A percentile compares a stretch with the other conserved stretches of the same genome.
phyloP scores from a whole-genome alignment of 495 filamentous ascomycete species.

The Lophiostoma macrostomum region DNA sequence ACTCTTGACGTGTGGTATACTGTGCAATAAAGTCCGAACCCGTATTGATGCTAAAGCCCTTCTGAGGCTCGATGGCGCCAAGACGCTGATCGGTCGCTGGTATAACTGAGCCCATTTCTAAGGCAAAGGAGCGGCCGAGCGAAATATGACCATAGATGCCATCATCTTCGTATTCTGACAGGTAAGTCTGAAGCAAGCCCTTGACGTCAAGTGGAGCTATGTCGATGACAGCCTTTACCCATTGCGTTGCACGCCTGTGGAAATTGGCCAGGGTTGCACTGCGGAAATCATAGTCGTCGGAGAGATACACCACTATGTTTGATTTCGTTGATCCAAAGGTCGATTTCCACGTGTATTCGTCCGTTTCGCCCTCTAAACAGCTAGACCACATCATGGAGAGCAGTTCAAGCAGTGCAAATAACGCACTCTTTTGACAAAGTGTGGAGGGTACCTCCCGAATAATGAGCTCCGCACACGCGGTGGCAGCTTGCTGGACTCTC shows the following conservation, averaged over 20 bases:
- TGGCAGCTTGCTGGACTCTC: conserved; percentile 80
- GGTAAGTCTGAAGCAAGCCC: conserved; percentile 83
- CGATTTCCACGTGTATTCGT: conserved; percentile 84
- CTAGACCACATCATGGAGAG: conserved; percentile 91
- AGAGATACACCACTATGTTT: conserved; percentile 78
- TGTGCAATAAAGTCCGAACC: conserved; percentile 95
- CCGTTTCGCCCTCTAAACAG: conserved; percentile 88
- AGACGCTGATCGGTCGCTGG: conserved; percentile 85
- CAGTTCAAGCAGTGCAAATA: conserved; percentile 89
- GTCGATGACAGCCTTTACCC: conserved; percentile 76
- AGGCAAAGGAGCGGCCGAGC: conserved; percentile 88
- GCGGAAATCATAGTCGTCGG: conserved; percentile 80
- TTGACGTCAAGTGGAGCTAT: conserved; percentile 93
- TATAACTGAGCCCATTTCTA: conserved; percentile 86
- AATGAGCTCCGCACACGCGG: conserved; percentile 76
- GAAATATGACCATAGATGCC: conserved; percentile 84
- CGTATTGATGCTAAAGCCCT: conserved; percentile 72
- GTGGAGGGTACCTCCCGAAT: conserved; percentile 80
- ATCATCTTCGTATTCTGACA: conserved; percentile 89
- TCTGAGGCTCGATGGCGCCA: conserved; percentile 67
- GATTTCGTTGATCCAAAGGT: conserved; percentile 71
- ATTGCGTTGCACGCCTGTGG: conserved; percentile 69
- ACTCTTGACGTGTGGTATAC: conserved; percentile 95
- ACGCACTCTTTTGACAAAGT: conserved; percentile 80
- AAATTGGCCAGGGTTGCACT: conserved; percentile 74